phyloP scores from a whole-genome alignment of 352 stramenopile genomes.

The Pythium pyrilobum region DNA sequence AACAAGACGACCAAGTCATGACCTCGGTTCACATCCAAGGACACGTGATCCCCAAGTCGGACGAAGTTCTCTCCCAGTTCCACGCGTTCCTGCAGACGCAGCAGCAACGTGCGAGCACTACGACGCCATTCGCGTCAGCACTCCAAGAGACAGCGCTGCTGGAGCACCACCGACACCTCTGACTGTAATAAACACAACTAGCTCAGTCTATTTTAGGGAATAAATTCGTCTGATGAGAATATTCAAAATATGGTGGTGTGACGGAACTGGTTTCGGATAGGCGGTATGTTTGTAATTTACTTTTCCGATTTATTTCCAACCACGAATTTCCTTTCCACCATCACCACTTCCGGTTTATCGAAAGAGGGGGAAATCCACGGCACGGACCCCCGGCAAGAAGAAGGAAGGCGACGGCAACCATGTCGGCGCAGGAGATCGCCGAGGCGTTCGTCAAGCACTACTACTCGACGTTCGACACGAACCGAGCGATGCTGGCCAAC shows the following conservation, averaged over 20 bases:
- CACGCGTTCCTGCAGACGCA: constrained; percentile 42
- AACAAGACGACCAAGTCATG: constrained; percentile 35
- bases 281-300: too few relatives aligned
- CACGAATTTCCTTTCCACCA: constrained; percentile 5
- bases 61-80: constrained; percentile 42
- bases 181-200: too few relatives aligned
- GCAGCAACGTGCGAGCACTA: constrained; percentile 15
- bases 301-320: not conserved
- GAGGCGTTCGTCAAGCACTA: constrained; percentile 87
- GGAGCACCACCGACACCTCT: not conserved
- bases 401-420: constrained; percentile 21
- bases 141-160: constrained; percentile 8
- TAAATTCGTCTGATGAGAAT: constrained; percentile 1
- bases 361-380: not conserved
- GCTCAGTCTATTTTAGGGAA: constrained; percentile 3
- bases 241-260: too few relatives aligned
- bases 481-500: constrained; percentile 59
- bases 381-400: not conserved
- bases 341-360: constrained; percentile 4
- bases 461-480: constrained; percentile 84
- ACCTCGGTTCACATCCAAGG: constrained; percentile 67
- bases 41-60: constrained; percentile 76
- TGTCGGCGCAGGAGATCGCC: constrained; percentile 82
- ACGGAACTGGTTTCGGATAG: not conserved
- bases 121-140: constrained; percentile 11